phyloP scores from a whole-genome alignment of 1,284 basidiomycete genomes.

The Bjerkandera adusta region DNA sequence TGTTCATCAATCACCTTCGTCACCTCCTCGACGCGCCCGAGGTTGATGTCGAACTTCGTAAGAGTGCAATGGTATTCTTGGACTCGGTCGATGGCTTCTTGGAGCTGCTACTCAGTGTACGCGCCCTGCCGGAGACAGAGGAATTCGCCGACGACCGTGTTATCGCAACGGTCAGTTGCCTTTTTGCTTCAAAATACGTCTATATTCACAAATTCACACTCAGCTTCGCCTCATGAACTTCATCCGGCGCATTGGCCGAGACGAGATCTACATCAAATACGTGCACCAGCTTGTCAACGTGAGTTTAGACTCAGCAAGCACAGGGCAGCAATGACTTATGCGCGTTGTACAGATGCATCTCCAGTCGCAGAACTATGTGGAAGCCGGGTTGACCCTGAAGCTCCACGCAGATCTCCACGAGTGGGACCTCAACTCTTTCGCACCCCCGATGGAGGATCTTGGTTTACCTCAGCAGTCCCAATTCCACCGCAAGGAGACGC shows the following conservation, averaged over 20 bases:
- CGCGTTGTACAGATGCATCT: slow-evolving; percentile 64
- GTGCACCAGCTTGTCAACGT: slow-evolving; percentile 93
- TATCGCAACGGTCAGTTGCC: slow-evolving; percentile 70
- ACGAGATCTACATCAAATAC: slow-evolving; percentile 92
- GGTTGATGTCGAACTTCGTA: slow-evolving; percentile 77
- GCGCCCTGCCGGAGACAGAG: slow-evolving; percentile 92
- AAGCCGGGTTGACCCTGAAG: slow-evolving; percentile 90
- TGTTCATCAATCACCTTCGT: slow-evolving; percentile 92
- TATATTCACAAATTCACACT: not conserved
- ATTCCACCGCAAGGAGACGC: slow-evolving; percentile 91
- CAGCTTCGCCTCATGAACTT: slow-evolving; percentile 91
- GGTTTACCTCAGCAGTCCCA: slow-evolving; percentile 90
- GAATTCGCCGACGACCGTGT: slow-evolving; percentile 94
- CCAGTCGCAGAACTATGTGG: slow-evolving; percentile 86
- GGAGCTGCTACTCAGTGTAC: slow-evolving; percentile 86
- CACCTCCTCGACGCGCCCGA: slow-evolving; percentile 83
- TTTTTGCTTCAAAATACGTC: slow-evolving; percentile 1
- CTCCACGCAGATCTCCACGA: slow-evolving; percentile 92
- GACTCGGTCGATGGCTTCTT: slow-evolving; percentile 93
- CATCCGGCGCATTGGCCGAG: slow-evolving; percentile 81
- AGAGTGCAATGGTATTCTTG: slow-evolving; percentile 80
- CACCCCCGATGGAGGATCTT: slow-evolving; percentile 84
- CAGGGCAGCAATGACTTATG: not conserved
- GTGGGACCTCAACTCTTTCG: slow-evolving; percentile 81
- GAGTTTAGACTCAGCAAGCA: too few species aligned